A percentile compares a stretch with the other conserved stretches of the same genome.
These are phyloP conservation scores for Trichoderma orchidacearum DNA, from an alignment of 495 filamentous ascomycete species.

Conservation along the genomic window DNA sequence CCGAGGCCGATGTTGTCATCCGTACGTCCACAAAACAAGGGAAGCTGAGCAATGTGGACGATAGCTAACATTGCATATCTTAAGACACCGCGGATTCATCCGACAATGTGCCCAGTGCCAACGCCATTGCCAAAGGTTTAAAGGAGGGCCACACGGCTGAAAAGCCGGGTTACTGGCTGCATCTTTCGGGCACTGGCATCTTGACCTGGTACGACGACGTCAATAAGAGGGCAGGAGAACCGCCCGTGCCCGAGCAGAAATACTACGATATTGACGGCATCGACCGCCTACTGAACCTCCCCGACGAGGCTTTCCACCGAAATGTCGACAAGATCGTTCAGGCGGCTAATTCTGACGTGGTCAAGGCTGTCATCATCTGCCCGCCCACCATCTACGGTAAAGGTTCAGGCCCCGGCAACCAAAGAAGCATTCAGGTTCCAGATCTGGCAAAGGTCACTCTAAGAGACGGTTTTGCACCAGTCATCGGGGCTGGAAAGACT, in stretches of 20 bases:
- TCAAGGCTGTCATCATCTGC: conserved; percentile 60
- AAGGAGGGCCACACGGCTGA: conserved; percentile 27
- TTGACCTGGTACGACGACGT: conserved; percentile 29
- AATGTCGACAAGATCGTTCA: conserved; percentile 32
- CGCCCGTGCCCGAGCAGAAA: conserved; percentile 19
- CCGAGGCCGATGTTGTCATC: conserved; percentile 52
- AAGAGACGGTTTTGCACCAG: conserved; percentile 46
- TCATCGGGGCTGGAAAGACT: conserved; percentile 49
- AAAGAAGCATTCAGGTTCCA: conserved; percentile 52
- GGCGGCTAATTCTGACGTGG: conserved; percentile 25
- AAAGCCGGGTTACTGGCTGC: conserved; percentile 35
- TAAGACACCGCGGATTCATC: conserved; percentile 36
- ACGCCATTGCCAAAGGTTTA: conserved; percentile 30
- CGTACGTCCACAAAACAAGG: conserved; percentile 26
- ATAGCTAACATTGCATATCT: not conserved
- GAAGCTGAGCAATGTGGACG: not conserved
- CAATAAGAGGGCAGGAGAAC: conserved; percentile 24
- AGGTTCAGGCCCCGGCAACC: conserved; percentile 59
- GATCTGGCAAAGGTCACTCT: conserved; percentile 41
- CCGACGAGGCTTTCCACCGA: conserved; percentile 27
- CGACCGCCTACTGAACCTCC: conserved; percentile 20
- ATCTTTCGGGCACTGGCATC: conserved; percentile 32
- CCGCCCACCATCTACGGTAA: conserved; percentile 68
- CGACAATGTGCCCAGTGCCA: conserved; percentile 25
- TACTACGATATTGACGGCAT: conserved; percentile 23